Evolutionary conservation across 345 rosid species (phyloP), one percentile per base, ranked within the genome.

Genomic region (Brassica juncea): DNA sequence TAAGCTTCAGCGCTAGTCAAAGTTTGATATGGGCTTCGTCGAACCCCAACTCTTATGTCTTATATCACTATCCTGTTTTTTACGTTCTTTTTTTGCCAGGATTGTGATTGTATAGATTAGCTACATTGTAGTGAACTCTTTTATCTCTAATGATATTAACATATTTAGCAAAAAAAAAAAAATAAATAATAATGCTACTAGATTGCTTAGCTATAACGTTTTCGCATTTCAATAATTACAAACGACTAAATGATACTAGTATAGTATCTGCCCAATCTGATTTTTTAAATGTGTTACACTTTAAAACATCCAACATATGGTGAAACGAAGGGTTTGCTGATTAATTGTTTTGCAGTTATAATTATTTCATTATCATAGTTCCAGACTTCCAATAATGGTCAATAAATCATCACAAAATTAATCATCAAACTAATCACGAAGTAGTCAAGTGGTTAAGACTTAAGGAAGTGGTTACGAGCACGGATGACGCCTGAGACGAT

Each of bases 401-500:
- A 52, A 31, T 19, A 39, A 59, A 55, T 68, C 42, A 68, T 68
- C 49, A 39, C 15, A 42, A 4, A 47, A 59, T 19, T 68, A 60
- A 58, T 76, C 47, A 68, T 68, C 52, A 42, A 10, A 21, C 62
- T 35, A 70, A 16, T 68, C 44, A 63, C 25, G 44, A 52, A 32
- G 75, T 42, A 23, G 34, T 8, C 54, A 49, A 70, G 74, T 77
- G 19, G 75, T 47, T 70, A 59, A 61, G 52, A 59, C 49, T 58
- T 42, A 19, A 76, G 61, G 60, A 59, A 59, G 68, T 68, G 2
- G 60, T 19, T 76, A 68, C 15, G 49, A 55, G 37, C 78, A 75
- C 78, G 65, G 71, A 54, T 37, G 4, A 64, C n/a, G 32, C 32
- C 52, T 52, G 37, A 37, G 71, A 37, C 42, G 21, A 75, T 75